These are phyloP conservation scores for Emericellopsis cladophorae DNA, from an alignment of 2,329 filamentous ascomycete species.

Conservation along the genomic window DNA sequence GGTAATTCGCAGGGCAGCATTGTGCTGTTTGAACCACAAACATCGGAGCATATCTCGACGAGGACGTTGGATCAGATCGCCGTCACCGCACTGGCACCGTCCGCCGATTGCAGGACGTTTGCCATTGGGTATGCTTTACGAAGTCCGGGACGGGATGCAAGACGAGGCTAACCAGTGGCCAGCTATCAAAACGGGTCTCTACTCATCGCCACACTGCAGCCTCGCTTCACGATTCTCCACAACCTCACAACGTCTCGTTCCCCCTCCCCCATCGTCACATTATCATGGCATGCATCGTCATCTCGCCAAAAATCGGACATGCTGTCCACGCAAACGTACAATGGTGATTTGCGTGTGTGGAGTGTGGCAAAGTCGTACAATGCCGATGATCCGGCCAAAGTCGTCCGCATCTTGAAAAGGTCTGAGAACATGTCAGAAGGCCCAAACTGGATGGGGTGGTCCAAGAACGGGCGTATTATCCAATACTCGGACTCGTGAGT, in stretches of 20 bases:
- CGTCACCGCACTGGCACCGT: conserved; percentile 84
- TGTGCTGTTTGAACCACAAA: conserved; percentile 86
- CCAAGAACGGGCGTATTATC: conserved; percentile 91
- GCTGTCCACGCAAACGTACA: conserved; percentile 83
- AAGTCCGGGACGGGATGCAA: not conserved
- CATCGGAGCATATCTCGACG: conserved; percentile 82
- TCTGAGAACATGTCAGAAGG: conserved; percentile 61
- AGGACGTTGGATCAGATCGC: conserved; percentile 86
- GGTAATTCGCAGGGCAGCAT: conserved; percentile 88
- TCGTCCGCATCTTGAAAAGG: conserved; percentile 76
- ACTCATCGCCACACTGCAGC: conserved; percentile 76
- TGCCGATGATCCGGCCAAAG: conserved; percentile 64
- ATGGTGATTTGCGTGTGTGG: conserved; percentile 91
- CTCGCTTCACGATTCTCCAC: conserved; percentile 87
- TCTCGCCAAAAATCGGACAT: conserved; percentile 95
- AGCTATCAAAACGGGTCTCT: conserved; percentile 95
- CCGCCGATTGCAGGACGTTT: conserved; percentile 83
- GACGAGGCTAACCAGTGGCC: conserved; percentile 5
- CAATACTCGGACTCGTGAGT: conserved; percentile 82
- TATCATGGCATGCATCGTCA: conserved; percentile 94
- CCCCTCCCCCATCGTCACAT: conserved; percentile 74
- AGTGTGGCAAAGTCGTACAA: conserved; percentile 76
- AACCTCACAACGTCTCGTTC: conserved; percentile 74
- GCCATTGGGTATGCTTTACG: conserved; percentile 67
- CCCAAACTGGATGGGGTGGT: conserved; percentile 96